A percentile compares a stretch with the other conserved stretches of the same genome.
Conservation (phyloP, 331 rosid genomes). For the Quercus tomentella region DNA sequence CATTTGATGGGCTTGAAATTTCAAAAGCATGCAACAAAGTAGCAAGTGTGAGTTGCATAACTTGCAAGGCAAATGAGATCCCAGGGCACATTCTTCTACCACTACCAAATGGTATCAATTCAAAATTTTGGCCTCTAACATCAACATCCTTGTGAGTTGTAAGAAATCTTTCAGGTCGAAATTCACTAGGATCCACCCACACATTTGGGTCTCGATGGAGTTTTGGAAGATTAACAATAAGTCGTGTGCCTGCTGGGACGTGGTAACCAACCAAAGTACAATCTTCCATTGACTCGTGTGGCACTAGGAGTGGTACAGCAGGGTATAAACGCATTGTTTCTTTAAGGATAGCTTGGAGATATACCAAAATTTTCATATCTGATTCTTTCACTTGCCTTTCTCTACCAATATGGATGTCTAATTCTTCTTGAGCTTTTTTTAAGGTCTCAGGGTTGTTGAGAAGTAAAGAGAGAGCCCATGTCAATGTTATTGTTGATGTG, state of each 20-base stretch:
- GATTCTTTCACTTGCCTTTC: conserved; percentile 9
- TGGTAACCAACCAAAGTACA: conserved; percentile 31
- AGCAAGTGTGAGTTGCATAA: too few relatives aligned
- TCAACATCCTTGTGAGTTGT: too few relatives aligned
- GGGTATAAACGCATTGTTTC: conserved; percentile 38
- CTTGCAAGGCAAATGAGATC: too few relatives aligned
- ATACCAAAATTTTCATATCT: conserved; percentile 18
- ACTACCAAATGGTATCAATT: too few relatives aligned
- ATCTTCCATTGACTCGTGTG: conserved; percentile 11
- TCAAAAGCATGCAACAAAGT: too few relatives aligned
- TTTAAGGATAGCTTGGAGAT: conserved; percentile 35
- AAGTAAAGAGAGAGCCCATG: conserved; percentile 30
- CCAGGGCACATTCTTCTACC: too few relatives aligned
- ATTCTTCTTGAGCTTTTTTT: conserved; percentile 29
- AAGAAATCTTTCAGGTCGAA: neutral
- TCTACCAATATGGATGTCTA: conserved; percentile 31
- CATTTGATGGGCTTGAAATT: too few relatives aligned
- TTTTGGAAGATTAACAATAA: conserved; percentile 30
- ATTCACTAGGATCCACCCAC: conserved; percentile 34
- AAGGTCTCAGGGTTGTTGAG: conserved; percentile 14
- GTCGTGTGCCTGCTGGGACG: conserved; percentile 20
- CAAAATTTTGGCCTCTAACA: too few relatives aligned
- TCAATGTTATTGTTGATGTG: conserved; percentile 12
- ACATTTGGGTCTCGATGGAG: conserved; percentile 36
- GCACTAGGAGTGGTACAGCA: conserved; percentile 11